Conservation (phyloP, 2,329 filamentous ascomycete species). For the Pseudocercospora cruenta region DNA sequence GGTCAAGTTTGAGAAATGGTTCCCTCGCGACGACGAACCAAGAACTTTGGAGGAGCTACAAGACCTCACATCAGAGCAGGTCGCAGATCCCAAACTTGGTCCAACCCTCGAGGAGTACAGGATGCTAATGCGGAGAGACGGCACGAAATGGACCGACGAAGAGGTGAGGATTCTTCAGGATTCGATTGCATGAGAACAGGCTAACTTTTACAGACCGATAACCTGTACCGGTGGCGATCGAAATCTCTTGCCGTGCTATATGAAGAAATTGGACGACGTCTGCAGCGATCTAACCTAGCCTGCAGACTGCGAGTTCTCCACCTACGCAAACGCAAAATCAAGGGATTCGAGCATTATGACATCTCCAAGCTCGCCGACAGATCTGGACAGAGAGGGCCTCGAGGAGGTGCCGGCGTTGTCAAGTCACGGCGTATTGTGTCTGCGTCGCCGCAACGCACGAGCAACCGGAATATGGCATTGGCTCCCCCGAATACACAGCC, state of each 20-base stretch:
- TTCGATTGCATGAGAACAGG: not conserved
- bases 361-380: not conserved
- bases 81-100: not conserved
- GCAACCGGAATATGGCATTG: not conserved
- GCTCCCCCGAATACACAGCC: not conserved
- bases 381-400: not conserved
- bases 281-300: not conserved
- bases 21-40: not conserved
- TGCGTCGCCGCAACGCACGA: not conserved
- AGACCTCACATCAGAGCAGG: not conserved
- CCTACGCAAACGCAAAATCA: not conserved
- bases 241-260: not conserved
- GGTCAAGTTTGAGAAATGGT: not conserved
- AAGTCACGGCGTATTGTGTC: not conserved
- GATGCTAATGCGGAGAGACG: not conserved
- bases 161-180: not conserved
- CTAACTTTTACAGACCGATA: not conserved
- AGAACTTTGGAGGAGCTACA: not conserved
- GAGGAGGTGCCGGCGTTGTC: not conserved
- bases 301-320: conserved; percentile 1
- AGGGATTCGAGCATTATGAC: not conserved
- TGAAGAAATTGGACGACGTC: not conserved
- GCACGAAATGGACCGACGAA: not conserved
- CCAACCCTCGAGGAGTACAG: not conserved
- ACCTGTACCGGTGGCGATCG: not conserved